Percentiles rank a stretch among this genome's conserved stretches.
Conservation (phyloP, 2,329 filamentous ascomycete species). For the Alternaria sp. region DNA sequence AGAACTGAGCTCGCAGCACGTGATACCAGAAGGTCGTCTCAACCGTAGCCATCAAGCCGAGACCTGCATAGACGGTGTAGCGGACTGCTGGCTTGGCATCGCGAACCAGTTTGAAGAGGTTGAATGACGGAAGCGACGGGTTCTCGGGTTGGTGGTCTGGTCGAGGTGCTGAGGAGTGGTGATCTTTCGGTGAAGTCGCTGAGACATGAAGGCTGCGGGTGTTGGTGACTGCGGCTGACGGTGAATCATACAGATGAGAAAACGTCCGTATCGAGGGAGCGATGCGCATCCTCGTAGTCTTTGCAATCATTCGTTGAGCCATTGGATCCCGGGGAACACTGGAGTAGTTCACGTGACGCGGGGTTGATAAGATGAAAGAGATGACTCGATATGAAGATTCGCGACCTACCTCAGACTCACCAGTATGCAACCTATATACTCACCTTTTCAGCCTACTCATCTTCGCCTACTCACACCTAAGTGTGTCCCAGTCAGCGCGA, state of each 20-base stretch:
- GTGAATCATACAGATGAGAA: background rate
- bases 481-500: background rate
- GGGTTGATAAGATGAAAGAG: too few relatives aligned
- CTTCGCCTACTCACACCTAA: conserved; percentile 14
- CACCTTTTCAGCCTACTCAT: conserved; percentile 5
- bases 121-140: conserved; percentile 15
- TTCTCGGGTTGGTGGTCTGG: background rate
- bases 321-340: background rate
- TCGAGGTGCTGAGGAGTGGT: background rate
- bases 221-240: background rate
- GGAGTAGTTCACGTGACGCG: background rate
- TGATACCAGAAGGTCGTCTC: conserved; percentile 40
- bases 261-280: background rate
- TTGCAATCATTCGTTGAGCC: background rate
- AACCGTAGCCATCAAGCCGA: conserved; percentile 27
- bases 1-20: conserved; percentile 34
- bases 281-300: background rate
- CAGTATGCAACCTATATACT: conserved; percentile 4
- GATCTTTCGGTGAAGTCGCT: background rate
- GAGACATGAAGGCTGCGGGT: background rate
- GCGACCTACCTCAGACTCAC: background rate
- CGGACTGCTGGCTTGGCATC: conserved; percentile 18
- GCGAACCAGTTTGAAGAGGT: conserved; percentile 24
- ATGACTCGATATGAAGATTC: background rate
- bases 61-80: conserved; percentile 34